Evolutionary conservation across 805 yeast genomes (phyloP), one percentile per base, ranked within the genome.

Genomic region (Metschnikowia borealis): DNA sequence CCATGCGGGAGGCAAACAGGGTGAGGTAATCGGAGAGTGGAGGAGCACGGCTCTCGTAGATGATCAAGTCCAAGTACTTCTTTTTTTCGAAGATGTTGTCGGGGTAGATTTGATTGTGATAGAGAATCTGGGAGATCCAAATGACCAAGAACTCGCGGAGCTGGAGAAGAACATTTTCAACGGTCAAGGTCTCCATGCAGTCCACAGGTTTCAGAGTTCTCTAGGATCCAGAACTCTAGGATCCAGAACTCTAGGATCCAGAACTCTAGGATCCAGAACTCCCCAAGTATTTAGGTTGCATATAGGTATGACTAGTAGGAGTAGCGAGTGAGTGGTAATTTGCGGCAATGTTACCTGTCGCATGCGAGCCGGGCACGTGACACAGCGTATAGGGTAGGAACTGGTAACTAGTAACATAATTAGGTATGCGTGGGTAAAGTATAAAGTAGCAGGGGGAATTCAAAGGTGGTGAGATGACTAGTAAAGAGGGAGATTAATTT

Each of bases 81-180:
- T 67, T 66, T 11, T 62, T 60, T 21, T 66, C 69, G 59, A 79
- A 87, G 0, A 84, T 70, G 45, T 70, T 75, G 1, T 50, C 58
- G 0, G 84, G 84, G 56, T 86, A 86, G 0, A 86, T 64, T 1
- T 65, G 61, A 43, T 82, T 73, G 45, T 76, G 66, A 61, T 78
- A 83, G 44, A 84, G 63, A 1, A 84, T 69, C 38, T 80, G 80
- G 52, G 84, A 84, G 8, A 80, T 59, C 67, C 78, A 73, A 0
- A 77, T 79, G 2, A 70, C 65, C 11, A 84, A 52, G 46, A 82
- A 76, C 58, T 81, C 85, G 29, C 76, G 64, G 5, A 82, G 49
- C 5, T 73, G 58, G 2, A 65, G 51, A 6, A 74, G 46, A 5
- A 75, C 57, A 33, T 59, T 62, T 36, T 64, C 64, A 18, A 68